Base-by-base conservation (phyloP, 768 basidiomycete genomes). In the Leucosporidium yakuticum region DNA sequence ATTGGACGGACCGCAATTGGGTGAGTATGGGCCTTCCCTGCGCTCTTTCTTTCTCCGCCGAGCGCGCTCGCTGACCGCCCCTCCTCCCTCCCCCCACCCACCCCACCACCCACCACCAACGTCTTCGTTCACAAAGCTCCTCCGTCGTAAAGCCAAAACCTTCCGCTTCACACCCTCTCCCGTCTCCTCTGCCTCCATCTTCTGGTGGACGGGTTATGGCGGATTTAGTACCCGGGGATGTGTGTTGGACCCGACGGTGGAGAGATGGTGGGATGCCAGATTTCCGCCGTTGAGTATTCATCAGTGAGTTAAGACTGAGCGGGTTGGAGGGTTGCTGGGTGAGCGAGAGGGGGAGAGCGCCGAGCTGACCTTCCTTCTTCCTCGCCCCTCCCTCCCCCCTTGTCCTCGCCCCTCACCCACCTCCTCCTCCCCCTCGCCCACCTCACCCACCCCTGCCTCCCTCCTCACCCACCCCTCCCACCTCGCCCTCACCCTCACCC, bases 1-100 rank as follows among this genome's bases (percentile, higher is more conserved):
- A 77, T 15, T 83, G 83, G 83, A 83, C 83, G 7, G 83, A 83
- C 71, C 77, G 79, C 15, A 82, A 83, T 73, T 83, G 83, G 80
- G 79, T 64, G 29, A 67, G 67, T 63, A 23, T 15, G 19, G n/a
- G n/a, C n/a, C 27, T 53, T 17, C 2, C 20, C 32, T 54, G n/a
- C n/a, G n/a, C 32, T 9, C 59, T n/a, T 47, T 6, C 29, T 56
- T 1, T 20, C 57, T 49, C 19, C 25, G 21, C 54, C 39, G 39
- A 44, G 14, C 39, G 11, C 11, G n/a, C 44, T 21, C 29, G 34
- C n/a, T 49, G 8, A 44, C 39, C 39, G 3, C 14, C 14, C 31
- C 57, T 31, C 31, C 4, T 11, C 23, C 6, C 29, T 54, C 29
- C 39, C 32, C 44, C 23, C 20, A 2, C 15, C 31, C 36, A 58